A percentile compares a stretch with the other conserved stretches of the same genome.
These are phyloP conservation scores for Betula pendula DNA, from an alignment of 306 rosid species.

Conservation along the genomic window DNA sequence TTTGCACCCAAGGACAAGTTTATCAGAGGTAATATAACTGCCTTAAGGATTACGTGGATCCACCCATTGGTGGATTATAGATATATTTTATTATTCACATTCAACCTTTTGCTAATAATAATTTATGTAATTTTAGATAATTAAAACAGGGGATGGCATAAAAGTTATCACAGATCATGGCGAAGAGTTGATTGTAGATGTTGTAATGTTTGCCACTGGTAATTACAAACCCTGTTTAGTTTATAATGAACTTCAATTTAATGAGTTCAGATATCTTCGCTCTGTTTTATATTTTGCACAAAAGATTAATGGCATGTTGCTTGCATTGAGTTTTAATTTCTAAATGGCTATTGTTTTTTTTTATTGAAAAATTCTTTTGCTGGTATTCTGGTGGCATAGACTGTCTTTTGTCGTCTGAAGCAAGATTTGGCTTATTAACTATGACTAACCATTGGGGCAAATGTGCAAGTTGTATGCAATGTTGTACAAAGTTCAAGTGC, in stretches of 20 bases:
- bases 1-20: conserved; percentile 72
- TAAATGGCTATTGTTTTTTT: background rate
- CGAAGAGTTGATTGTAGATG: conserved; percentile 85
- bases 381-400: background rate
- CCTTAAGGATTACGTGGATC: conserved; percentile 16
- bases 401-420: background rate
- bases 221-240: conserved; percentile 25
- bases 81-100: conserved; percentile 15
- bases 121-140: conserved; percentile 50
- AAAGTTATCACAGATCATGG: conserved; percentile 91
- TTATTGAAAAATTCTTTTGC: background rate
- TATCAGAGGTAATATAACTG: conserved; percentile 59
- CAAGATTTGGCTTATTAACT: background rate
- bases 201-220: conserved; percentile 94
- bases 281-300: background rate
- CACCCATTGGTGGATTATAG: background rate
- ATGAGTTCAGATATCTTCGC: background rate
- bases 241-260: background rate
- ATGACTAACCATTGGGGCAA: background rate
- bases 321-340: conserved; percentile 7
- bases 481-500: background rate
- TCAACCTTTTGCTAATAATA: conserved; percentile 12
- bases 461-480: background rate
- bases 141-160: conserved; percentile 75
- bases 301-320: background rate